Evolutionary conservation across 1,284 basidiomycete species (phyloP).

Genomic region (Paramarasmius palmivorus): DNA sequence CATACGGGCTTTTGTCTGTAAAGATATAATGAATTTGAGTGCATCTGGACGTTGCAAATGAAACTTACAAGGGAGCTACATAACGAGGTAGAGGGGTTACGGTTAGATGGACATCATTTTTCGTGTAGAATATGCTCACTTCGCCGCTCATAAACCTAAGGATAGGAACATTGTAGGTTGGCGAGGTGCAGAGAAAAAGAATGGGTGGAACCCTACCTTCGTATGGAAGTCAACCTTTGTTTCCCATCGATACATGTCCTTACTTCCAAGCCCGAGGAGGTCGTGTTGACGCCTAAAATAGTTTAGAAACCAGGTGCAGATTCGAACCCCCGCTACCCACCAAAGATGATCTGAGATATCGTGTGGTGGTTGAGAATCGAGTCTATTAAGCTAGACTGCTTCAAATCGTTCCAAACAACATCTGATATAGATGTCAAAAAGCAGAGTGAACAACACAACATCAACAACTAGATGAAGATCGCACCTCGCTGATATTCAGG

Average conservation of each 20-base stretch:
- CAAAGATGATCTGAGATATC: constrained; percentile 8
- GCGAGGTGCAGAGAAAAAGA: neutral
- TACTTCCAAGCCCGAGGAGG: neutral
- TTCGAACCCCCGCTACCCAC: neutral
- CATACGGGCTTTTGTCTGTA: constrained; percentile 33
- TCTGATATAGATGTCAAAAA: neutral
- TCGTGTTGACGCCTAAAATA: neutral
- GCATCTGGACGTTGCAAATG: neutral
- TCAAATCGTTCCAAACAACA: constrained; percentile 7
- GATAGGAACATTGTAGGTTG: too few species aligned
- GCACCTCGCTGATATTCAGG: constrained; percentile 10
- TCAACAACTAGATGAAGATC: neutral
- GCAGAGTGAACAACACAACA: neutral
- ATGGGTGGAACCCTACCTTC: neutral
- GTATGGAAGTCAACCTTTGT: constrained; percentile 7
- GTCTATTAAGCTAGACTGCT: constrained; percentile 4
- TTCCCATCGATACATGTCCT: constrained; percentile 10
- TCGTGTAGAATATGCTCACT: neutral
- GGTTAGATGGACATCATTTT: too few species aligned
- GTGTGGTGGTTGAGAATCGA: constrained; percentile 8
- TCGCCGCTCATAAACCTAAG: neutral
- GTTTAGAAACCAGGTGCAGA: neutral
- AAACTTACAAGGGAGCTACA: neutral
- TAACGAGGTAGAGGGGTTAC: too few species aligned
- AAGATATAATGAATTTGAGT: neutral